Base-by-base conservation (phyloP, 2,329 filamentous ascomycete species). In the Diaporthe ampelina region DNA sequence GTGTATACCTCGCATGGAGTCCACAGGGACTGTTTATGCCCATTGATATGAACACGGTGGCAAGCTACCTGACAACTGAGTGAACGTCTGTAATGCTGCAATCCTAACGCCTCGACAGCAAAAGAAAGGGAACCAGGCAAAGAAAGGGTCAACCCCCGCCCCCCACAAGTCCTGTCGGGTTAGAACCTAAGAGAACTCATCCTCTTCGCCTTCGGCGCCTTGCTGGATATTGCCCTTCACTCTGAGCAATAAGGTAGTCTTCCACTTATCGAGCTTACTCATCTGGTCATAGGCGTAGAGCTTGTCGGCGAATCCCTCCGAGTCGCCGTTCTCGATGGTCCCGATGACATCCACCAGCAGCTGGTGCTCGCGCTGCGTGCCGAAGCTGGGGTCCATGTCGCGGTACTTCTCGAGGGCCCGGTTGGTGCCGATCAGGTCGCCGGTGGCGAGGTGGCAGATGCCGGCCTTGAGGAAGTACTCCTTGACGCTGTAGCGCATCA, bases 251-350 rank as follows among this genome's bases (percentile, higher is more conserved):
- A 98, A 86, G 43, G 93, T 94, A 68, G 94, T 98, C 93, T 98
- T 98, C 96, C 96, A 98, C 87, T 96, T 97, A 82, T 98, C 95
- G 80, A 98, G 86, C 88, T 97, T 97, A 86, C 92, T 97, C 86
- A 98, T 88, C 86, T 97, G 94, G 83, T 98, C 95, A 81, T 91
- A 98, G 82, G 96, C 92, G 87, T 94, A 97, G 77, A 97, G 85
- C 83, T 95, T 95, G 81, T 97, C 94, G 29, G 93, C 91, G 80
- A 97, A 98, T 76, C 89, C 88, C 79, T 98, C 95, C 82, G 94
- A 92, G 79, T 97, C 94, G 73, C 92, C 92, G 43, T 91, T 89
- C 81, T 97, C 92, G 74, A 98, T 88, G 5, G 94, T 91, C 75
- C 93, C 91, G 43, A 91, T 86, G 50, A 98, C 86, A 82, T 98